phyloP scores from a whole-genome alignment of 2,329 filamentous ascomycete genomes.

The Neocatenulostroma microsporum region DNA sequence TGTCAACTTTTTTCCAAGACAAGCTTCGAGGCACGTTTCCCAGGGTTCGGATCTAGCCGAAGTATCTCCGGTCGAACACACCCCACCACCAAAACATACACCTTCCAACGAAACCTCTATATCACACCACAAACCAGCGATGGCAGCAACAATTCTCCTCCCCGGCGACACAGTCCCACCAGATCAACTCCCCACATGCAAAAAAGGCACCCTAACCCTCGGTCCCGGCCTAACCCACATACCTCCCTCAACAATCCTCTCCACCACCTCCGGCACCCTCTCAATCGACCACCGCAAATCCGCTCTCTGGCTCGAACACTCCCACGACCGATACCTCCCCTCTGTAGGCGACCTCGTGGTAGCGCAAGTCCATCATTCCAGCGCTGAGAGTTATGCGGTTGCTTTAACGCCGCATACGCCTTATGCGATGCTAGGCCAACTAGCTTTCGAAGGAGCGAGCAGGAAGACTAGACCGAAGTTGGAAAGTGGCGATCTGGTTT shows the following conservation, averaged over 20 bases:
- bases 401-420: conserved; percentile 58
- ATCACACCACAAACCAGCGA: background rate
- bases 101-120: background rate
- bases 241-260: conserved; percentile 63
- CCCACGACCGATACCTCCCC: conserved; percentile 68
- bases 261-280: conserved; percentile 60
- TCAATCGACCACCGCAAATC: conserved; percentile 65
- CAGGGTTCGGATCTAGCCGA: conserved; percentile 1
- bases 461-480: conserved; percentile 86
- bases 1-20: too few relatives aligned
- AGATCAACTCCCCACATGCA: conserved; percentile 58
- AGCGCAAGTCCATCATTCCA: conserved; percentile 70
- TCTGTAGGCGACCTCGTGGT: conserved; percentile 79
- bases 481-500: conserved; percentile 67
- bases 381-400: conserved; percentile 72
- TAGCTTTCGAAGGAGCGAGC: conserved; percentile 87
- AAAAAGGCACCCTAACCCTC: conserved; percentile 60
- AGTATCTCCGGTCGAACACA: conserved; percentile 4
- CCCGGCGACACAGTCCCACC: conserved; percentile 71
- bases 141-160: conserved; percentile 53
- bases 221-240: conserved; percentile 78
- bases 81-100: conserved; percentile 2
- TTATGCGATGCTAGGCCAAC: conserved; percentile 66
- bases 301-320: conserved; percentile 65
- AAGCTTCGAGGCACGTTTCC: too few relatives aligned